Evolutionary conservation across 768 basidiomycete genomes (phyloP), one percentile per base, ranked within the genome.

Genomic region (Trichaptum fuscoviolaceum): DNA sequence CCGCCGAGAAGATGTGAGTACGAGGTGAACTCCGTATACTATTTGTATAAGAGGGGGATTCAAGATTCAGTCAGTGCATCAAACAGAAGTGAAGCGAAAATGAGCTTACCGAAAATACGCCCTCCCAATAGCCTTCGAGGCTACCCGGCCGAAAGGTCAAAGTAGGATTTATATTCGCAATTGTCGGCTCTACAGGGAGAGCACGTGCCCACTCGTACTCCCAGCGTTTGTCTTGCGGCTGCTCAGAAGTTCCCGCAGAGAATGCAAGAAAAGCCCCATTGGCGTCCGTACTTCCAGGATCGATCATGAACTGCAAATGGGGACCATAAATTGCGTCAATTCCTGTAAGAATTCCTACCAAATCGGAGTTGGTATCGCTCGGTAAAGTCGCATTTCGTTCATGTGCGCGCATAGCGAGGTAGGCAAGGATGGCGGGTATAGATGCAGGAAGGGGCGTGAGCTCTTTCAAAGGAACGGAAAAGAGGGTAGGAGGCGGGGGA

Each of bases 11-110:
- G 81, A 24, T 84, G 83, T 25, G 90, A 88, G 72, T 96, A 98
- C 7, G 90, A 88, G 52, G 86, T 85, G 74, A 97, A 98, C 70
- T 94, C 91, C 23, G 86, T 87, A 71, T 91, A 93, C 91, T 93
- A 73, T 62, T 58, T 20, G 15, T 61, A 17, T 61, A 23, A 52
- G 52, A 36, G n/a, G 17, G 36, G 34, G 9, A 17, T 26, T 57
- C 9, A 52, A 35, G 25, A n/a, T 34, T 12, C 23, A 61, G 30
- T 30, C 30, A 30, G 30, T 30, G 8, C 30, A 30, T 30, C 25
- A 64, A 35, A 63, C 23, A 18, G 35, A 64, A 15, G 25, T n/a
- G 42, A 24, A 23, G 27, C 23, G 35, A 63, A 66, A 26, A n/a
- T 34, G 17, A 42, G 77, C 86, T 68, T 71, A 91, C 91, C 20